A percentile compares a stretch with the other conserved stretches of the same genome.
Evolutionary conservation across 2,329 filamentous ascomycete species (phyloP).

Genomic region (Didymella pomorum): DNA sequence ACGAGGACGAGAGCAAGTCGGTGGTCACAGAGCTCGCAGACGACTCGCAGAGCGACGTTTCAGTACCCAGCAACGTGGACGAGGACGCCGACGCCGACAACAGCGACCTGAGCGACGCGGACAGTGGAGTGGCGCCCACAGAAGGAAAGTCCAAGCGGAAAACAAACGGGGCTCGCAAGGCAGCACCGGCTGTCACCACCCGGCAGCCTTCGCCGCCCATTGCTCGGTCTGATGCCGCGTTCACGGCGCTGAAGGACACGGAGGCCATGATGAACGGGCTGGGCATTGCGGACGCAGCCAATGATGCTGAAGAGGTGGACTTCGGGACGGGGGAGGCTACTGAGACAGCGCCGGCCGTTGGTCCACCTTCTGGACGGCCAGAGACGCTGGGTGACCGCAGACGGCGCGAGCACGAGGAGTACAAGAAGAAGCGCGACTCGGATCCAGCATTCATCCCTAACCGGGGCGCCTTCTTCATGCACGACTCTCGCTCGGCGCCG

Average conservation of each 20-base stretch:
- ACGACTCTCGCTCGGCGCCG: constrained; percentile 84
- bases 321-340: constrained; percentile 57
- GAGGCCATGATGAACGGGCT: constrained; percentile 69
- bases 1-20: constrained; percentile 50
- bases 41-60: constrained; percentile 70
- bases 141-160: constrained; percentile 49
- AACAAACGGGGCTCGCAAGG: constrained; percentile 47
- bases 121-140: constrained; percentile 49
- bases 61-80: constrained; percentile 64
- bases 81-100: constrained; percentile 66
- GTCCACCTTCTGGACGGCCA: constrained; percentile 46
- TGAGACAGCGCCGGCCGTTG: constrained; percentile 52
- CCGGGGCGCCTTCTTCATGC: constrained; percentile 94
- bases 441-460: constrained; percentile 95
- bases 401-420: constrained; percentile 88
- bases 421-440: constrained; percentile 84
- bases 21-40: constrained; percentile 63
- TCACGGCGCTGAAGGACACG: constrained; percentile 62
- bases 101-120: constrained; percentile 64
- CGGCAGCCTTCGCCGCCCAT: constrained; percentile 48
- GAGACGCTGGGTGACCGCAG: constrained; percentile 73
- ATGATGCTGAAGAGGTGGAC: constrained; percentile 57
- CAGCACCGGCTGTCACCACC: constrained; percentile 33
- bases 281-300: constrained; percentile 53
- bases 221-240: constrained; percentile 49